phyloP scores from a whole-genome alignment of 805 yeast species.

The Teunomyces cretensis region DNA sequence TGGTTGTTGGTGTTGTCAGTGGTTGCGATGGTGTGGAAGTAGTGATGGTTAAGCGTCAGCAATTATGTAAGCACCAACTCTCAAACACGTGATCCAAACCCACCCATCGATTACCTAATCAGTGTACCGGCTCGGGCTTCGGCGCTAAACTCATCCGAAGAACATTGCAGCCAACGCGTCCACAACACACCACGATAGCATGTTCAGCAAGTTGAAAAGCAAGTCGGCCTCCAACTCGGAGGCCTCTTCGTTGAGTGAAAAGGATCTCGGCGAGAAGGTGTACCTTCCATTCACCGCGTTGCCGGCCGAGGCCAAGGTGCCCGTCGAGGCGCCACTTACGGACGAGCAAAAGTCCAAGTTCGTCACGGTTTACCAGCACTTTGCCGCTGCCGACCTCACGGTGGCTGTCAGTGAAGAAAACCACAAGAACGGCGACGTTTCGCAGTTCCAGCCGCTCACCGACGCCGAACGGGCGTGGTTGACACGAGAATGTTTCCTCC shows the following conservation, averaged over 20 bases:
- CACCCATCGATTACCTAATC: too few species aligned
- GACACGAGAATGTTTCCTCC: constrained; percentile 51
- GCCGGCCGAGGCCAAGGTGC: constrained; percentile 45
- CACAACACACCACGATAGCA: not conserved
- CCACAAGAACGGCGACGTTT: constrained; percentile 37
- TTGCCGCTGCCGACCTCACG: constrained; percentile 47
- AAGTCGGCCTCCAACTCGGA: constrained; percentile 3
- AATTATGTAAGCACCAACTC: not conserved
- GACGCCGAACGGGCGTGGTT: constrained; percentile 44
- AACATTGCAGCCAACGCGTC: not conserved
- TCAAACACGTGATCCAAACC: too few species aligned
- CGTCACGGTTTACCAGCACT: constrained; percentile 59
- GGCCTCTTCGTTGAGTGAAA: constrained; percentile 3
- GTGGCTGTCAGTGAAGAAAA: constrained; percentile 53
- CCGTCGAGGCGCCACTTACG: constrained; percentile 52
- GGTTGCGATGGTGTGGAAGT: not conserved
- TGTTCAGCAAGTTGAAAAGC: constrained; percentile 6
- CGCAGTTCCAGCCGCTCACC: constrained; percentile 22
- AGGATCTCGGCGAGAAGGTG: constrained; percentile 12
- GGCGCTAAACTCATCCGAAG: not conserved
- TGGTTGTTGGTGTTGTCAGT: not conserved
- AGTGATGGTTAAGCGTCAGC: not conserved
- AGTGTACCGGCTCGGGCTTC: not conserved
- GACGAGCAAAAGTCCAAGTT: constrained; percentile 61
- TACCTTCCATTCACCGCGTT: constrained; percentile 57